A percentile compares a stretch with the other conserved stretches of the same genome.
phyloP scores from a whole-genome alignment of 345 rosid species.

The Populus simonii region DNA sequence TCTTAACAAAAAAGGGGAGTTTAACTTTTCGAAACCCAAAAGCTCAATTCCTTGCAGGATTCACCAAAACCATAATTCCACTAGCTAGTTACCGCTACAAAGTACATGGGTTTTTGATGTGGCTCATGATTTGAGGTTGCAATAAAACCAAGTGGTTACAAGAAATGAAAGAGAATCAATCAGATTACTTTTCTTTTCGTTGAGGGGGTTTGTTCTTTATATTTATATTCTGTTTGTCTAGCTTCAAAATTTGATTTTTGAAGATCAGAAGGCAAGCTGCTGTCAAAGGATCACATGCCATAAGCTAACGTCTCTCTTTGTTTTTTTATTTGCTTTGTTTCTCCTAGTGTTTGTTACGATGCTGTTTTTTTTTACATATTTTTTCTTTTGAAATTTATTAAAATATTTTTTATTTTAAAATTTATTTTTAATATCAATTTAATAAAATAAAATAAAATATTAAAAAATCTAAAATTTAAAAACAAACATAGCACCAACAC shows the following conservation, averaged over 20 bases:
- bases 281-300: conserved; percentile 28
- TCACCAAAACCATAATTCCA: conserved; percentile 2
- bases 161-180: conserved; percentile 3
- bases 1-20: neutral
- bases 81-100: neutral
- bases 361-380: too few relatives aligned
- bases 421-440: too few relatives aligned
- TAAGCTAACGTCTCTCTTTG: conserved; percentile 49
- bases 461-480: too few relatives aligned
- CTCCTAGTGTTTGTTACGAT: neutral
- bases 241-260: conserved; percentile 37
- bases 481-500: too few relatives aligned
- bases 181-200: neutral
- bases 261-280: conserved; percentile 20
- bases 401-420: too few relatives aligned
- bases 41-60: neutral
- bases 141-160: neutral
- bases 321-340: neutral
- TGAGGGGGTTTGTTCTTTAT: neutral
- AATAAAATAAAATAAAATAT: too few relatives aligned
- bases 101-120: neutral
- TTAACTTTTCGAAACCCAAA: conserved; percentile 1
- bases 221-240: conserved; percentile 15
- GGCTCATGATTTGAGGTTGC: conserved; percentile 11
- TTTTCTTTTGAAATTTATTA: too few relatives aligned